Evolutionary conservation across 2,329 filamentous ascomycete genomes (phyloP).

Genomic region (Penicillium sclerotiorum): DNA sequence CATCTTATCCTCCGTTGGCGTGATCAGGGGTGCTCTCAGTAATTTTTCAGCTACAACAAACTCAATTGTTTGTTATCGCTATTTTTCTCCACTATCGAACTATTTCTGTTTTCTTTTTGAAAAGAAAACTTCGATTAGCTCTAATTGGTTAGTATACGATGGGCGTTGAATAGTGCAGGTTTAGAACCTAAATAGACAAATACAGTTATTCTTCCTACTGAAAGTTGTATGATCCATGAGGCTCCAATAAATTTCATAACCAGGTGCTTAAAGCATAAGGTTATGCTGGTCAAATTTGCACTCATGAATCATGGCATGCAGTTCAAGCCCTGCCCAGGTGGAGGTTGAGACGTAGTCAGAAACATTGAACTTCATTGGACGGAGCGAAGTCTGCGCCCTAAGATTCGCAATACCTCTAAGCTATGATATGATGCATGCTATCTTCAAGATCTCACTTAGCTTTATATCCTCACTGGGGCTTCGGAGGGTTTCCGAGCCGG

Average conservation of each 20-base stretch:
- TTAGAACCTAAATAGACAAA: background rate
- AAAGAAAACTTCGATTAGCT: too few relatives aligned
- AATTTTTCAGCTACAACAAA: too few relatives aligned
- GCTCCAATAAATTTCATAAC: too few relatives aligned
- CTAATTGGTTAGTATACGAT: too few relatives aligned
- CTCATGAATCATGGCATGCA: too few relatives aligned
- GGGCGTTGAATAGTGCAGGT: background rate
- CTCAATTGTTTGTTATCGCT: background rate
- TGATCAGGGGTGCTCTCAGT: too few relatives aligned
- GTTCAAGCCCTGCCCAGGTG: too few relatives aligned
- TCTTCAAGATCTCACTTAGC: background rate
- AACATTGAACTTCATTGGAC: background rate
- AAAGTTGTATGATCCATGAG: too few relatives aligned
- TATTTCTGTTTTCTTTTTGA: background rate
- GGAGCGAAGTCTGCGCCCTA: background rate
- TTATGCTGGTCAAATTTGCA: too few relatives aligned
- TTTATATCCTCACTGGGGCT: background rate
- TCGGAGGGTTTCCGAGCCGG: slow-evolving; percentile 2
- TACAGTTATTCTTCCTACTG: too few relatives aligned
- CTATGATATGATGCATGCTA: slow-evolving; percentile 7
- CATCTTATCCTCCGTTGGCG: slow-evolving; percentile 27
- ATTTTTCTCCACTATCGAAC: background rate
- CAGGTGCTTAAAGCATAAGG: too few relatives aligned
- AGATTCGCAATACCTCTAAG: slow-evolving; percentile 11
- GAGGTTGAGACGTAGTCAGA: background rate